phyloP scores from a whole-genome alignment of 1,284 basidiomycete genomes.

The Ceratobasidium sp. region DNA sequence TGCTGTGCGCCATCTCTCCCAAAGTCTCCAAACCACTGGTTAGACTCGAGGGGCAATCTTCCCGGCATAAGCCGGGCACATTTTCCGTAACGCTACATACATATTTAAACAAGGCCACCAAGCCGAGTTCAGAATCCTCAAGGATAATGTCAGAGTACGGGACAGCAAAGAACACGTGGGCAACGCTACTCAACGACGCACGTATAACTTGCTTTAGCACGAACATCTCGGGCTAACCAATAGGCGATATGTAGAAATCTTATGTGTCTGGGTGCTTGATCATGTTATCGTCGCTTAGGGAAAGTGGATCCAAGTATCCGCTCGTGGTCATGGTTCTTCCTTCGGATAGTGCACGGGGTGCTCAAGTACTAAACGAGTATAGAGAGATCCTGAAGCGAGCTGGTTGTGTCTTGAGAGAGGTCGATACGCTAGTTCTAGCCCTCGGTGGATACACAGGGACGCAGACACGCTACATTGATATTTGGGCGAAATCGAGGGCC shows the following conservation, averaged over 20 bases:
- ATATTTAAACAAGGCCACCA: too few species aligned
- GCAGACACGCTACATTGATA: constrained; percentile 82
- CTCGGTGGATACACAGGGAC: constrained; percentile 65
- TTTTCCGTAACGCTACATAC: too few species aligned
- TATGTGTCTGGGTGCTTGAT: constrained; percentile 86
- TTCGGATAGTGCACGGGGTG: constrained; percentile 61
- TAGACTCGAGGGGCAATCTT: too few species aligned
- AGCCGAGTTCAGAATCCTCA: too few species aligned
- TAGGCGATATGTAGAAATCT: constrained; percentile 52
- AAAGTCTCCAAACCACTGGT: too few species aligned
- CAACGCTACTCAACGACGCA: constrained; percentile 7
- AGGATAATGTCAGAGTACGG: too few species aligned
- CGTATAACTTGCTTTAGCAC: background rate
- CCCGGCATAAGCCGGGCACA: too few species aligned
- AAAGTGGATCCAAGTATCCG: constrained; percentile 80
- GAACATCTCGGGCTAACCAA: constrained; percentile 74
- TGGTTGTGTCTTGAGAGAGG: constrained; percentile 70
- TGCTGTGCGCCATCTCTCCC: too few species aligned
- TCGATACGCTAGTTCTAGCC: constrained; percentile 72
- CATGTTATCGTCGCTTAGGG: constrained; percentile 74
- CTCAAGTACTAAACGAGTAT: constrained; percentile 58
- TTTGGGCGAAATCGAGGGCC: constrained; percentile 90
- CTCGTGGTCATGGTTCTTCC: constrained; percentile 86
- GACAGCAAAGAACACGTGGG: background rate
- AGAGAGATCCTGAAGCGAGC: constrained; percentile 68